These are phyloP conservation scores for Kazachstania viticola DNA, from an alignment of 805 yeast species.

Conservation along the genomic window DNA sequence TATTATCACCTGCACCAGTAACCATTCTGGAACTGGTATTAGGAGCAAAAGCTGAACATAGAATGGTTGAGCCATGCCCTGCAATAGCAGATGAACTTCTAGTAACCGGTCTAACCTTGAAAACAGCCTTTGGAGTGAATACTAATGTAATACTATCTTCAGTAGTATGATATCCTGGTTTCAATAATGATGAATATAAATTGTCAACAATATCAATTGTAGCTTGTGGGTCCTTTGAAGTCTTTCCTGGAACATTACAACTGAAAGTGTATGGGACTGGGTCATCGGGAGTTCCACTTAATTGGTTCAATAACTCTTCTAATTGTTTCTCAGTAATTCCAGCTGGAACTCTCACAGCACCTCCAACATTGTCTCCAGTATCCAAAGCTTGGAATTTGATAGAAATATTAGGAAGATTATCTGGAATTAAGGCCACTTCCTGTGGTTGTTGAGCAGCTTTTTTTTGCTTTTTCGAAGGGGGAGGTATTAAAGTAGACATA, in stretches of 20 bases:
- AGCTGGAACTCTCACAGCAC: constrained; percentile 85
- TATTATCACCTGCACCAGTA: constrained; percentile 92
- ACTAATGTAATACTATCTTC: constrained; percentile 88
- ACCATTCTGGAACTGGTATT: constrained; percentile 73
- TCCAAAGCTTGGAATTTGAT: constrained; percentile 88
- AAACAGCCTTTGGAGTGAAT: constrained; percentile 89
- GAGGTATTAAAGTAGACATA: constrained; percentile 92
- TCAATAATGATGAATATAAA: constrained; percentile 66
- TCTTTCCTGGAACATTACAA: constrained; percentile 37
- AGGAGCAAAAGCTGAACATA: constrained; percentile 91
- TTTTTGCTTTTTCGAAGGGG: constrained; percentile 81
- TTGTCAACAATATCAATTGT: constrained; percentile 67
- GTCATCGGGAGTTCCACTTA: constrained; percentile 60
- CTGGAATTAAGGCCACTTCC: constrained; percentile 63
- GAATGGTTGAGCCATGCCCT: constrained; percentile 90
- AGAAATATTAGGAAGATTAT: constrained; percentile 74
- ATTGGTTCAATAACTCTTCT: constrained; percentile 75
- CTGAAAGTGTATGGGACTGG: constrained; percentile 87
- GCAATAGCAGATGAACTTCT: constrained; percentile 85
- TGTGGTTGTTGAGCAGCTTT: constrained; percentile 72
- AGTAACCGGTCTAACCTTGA: constrained; percentile 84
- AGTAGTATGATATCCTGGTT: constrained; percentile 78
- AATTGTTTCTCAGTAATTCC: constrained; percentile 73
- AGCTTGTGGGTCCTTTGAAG: constrained; percentile 28
- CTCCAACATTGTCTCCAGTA: constrained; percentile 77